phyloP scores from a whole-genome alignment of 2,329 filamentous ascomycete genomes.

The Zymoseptoria tritici region DNA sequence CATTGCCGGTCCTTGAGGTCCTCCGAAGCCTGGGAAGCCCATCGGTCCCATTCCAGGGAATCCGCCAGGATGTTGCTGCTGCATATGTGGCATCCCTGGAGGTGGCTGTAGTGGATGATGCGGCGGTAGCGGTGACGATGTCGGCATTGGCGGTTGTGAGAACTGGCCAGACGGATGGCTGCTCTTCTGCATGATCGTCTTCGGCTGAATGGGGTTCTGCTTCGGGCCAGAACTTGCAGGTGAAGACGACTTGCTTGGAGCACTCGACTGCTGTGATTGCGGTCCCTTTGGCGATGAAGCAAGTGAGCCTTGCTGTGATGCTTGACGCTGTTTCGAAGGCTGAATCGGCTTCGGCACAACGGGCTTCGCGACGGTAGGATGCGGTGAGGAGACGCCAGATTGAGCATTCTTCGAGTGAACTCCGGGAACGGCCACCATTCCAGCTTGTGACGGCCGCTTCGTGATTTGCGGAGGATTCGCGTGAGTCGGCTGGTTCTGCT shows the following conservation, averaged over 20 bases:
- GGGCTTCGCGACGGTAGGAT: conserved; percentile 70
- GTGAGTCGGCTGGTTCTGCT: conserved; percentile 36
- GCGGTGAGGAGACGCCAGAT: conserved; percentile 63
- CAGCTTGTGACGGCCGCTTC: conserved; percentile 54
- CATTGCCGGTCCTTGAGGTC: conserved; percentile 48
- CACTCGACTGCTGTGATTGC: conserved; percentile 38
- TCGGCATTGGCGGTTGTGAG: conserved; percentile 12
- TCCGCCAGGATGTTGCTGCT: conserved; percentile 32
- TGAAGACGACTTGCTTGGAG: conserved; percentile 48
- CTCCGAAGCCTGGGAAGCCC: conserved; percentile 50
- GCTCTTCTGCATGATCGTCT: conserved; percentile 55
- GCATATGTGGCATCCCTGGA: conserved; percentile 47
- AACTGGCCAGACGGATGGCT: conserved; percentile 50
- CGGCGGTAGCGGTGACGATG: conserved; percentile 38
- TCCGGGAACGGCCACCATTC: conserved; percentile 48
- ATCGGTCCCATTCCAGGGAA: conserved; percentile 44
- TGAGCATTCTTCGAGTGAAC: conserved; percentile 47
- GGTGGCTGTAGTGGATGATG: conserved; percentile 47
- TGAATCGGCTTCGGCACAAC: conserved; percentile 75
- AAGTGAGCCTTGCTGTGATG: conserved; percentile 70
- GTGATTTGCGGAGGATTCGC: conserved; percentile 33
- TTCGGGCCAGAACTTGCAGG: conserved; percentile 54
- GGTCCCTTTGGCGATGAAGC: conserved; percentile 63
- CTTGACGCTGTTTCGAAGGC: conserved; percentile 66
- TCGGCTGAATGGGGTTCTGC: conserved; percentile 58